phyloP scores from a whole-genome alignment of 768 basidiomycete species.

The Xerocomellus dryophilus region DNA sequence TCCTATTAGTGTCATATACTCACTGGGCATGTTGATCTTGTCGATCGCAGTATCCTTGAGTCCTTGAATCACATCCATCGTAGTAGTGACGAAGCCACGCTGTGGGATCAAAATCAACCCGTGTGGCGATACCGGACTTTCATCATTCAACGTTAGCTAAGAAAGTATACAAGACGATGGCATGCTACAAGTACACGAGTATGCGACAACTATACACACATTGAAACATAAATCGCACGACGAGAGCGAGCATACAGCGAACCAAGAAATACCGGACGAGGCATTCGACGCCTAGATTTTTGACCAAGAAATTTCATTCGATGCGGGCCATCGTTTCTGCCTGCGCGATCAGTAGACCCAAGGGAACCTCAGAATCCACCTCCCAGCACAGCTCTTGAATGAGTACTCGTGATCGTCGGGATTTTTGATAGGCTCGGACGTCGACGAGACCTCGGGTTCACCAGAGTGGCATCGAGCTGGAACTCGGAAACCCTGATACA shows the following conservation, averaged over 20 bases:
- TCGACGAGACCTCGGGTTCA: no score
- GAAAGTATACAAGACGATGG: background rate
- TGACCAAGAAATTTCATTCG: background rate
- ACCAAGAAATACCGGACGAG: background rate
- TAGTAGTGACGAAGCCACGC: background rate
- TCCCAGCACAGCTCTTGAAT: constrained; percentile 6
- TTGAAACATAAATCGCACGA: no score
- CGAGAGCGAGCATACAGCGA: background rate
- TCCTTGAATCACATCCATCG: constrained; percentile 38
- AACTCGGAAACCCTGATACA: constrained; percentile 36
- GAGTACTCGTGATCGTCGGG: constrained; percentile 27
- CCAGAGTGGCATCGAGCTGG: constrained; percentile 43
- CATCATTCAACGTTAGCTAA: background rate
- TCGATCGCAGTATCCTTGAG: constrained; percentile 31
- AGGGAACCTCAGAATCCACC: constrained; percentile 18
- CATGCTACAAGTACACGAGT: background rate
- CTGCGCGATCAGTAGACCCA: constrained; percentile 12
- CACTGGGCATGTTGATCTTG: constrained; percentile 36
- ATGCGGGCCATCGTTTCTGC: no score
- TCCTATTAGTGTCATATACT: constrained; percentile 3
- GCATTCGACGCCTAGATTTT: background rate
- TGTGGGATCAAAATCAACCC: background rate
- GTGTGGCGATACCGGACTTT: background rate
- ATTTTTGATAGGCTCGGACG: no score
- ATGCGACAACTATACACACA: no score